Base-by-base conservation (phyloP, 768 basidiomycete species). In the Russula dissimulans region DNA sequence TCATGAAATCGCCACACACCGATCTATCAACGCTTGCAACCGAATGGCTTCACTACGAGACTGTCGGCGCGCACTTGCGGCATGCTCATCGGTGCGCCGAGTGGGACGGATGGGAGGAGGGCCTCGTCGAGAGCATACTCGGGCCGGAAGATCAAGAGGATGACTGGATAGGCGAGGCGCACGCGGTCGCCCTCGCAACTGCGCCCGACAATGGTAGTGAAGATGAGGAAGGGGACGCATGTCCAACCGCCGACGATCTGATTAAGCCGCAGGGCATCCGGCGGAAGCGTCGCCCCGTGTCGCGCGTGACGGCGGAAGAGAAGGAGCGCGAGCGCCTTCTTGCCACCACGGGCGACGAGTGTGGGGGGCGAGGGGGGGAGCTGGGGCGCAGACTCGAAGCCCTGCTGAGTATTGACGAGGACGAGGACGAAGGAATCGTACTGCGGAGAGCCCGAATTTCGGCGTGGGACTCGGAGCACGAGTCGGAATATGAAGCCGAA, bases 71-170 rank as follows among this genome's bases (percentile, higher is more conserved):
- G 46, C 79, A 83, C 3, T 73, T 90, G 53, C 82, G 91, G 48
- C 78, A 85, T 72, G 88, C 86, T 4, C 90, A 93, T 70, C 83
- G 89, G 31, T 89, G 85, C 65, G 81, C 79, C 39, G 90, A 93
- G 69, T 92, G 90, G 90, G 90, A 92, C 65, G 91, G 90, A 2
- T 93, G 91, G 90, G 90, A 93, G 68, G 90, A 92, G 69, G 89
- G 89, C 0, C 76, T 93, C 17, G 81, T 87, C 1, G 82, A 84
- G 5, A 84, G 82, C 59, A 88, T 91, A 36, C 76, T 92, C 18
- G 89, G 88, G 1, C 79, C 83, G 0, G 85, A 82, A 65, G 87
- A 89, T 18, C 70, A 78, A 51, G 85, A 90, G 66, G 81, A 81
- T 5, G 85, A 86, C 53, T 90, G 87, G 88, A 82, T 86, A 70